Percentiles rank a stretch among this genome's conserved stretches.
phyloP scores from a whole-genome alignment of 192 early-diverging fungal species.

The Coemansia sp. region DNA sequence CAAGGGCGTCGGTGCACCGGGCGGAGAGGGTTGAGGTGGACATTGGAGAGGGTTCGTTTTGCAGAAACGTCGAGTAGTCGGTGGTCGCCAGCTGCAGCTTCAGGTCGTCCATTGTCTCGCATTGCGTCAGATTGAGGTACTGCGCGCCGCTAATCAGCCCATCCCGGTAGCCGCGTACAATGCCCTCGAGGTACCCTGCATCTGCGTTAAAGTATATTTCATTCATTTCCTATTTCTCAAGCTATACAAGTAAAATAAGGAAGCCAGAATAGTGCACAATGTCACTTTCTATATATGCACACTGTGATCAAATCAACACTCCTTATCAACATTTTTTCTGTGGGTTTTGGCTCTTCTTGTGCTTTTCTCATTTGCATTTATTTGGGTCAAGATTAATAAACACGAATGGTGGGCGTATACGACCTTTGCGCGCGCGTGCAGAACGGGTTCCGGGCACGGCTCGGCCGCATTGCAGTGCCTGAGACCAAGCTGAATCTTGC shows the following conservation, averaged over 20 bases:
- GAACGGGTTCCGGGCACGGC: constrained; percentile 83
- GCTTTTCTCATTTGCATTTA: background rate
- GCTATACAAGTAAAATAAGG: background rate
- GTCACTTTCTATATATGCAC: background rate
- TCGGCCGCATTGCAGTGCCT: constrained; percentile 82
- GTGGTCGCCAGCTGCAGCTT: constrained; percentile 92
- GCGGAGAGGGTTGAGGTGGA: constrained; percentile 90
- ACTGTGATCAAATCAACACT: background rate
- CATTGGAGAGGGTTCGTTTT: constrained; percentile 95
- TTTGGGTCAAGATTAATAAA: background rate
- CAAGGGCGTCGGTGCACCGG: constrained; percentile 82
- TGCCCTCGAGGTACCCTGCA: constrained; percentile 89
- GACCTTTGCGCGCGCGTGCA: constrained; percentile 86
- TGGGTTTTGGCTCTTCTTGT: background rate
- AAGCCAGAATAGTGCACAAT: background rate
- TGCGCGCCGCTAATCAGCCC: constrained; percentile 76
- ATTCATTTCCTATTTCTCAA: constrained; percentile 27
- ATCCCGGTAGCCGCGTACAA: constrained; percentile 90
- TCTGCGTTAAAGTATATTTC: constrained; percentile 79
- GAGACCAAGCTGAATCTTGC: constrained; percentile 84
- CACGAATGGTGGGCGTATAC: constrained; percentile 70
- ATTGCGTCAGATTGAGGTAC: constrained; percentile 95
- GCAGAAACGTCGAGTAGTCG: constrained; percentile 91
- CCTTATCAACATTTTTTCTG: background rate
- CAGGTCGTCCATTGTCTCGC: constrained; percentile 97